These are phyloP conservation scores for Ramaria sp. DNA, from an alignment of 768 basidiomycete species.

Conservation along the genomic window DNA sequence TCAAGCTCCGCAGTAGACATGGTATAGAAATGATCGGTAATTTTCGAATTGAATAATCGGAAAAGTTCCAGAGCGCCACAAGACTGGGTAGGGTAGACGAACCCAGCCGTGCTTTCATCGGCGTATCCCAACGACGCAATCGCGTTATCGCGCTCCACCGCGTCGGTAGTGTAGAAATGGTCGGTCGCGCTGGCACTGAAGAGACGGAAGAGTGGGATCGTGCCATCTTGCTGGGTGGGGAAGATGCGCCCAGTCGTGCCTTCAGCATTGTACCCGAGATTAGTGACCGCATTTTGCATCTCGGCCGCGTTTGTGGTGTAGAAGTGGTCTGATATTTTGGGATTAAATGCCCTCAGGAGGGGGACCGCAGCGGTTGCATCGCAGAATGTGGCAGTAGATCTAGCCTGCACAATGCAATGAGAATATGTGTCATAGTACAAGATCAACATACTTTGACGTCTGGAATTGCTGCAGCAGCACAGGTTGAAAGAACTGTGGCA, in stretches of 20 bases:
- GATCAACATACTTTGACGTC: too few relatives aligned
- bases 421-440: too few relatives aligned
- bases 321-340: constrained; percentile 7
- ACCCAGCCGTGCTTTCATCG: constrained; percentile 1
- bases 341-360: background rate
- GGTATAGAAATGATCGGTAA: constrained; percentile 13
- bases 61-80: constrained; percentile 6
- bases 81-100: background rate
- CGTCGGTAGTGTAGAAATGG: constrained; percentile 12
- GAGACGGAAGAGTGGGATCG: constrained; percentile 7
- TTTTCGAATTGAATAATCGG: constrained; percentile 5
- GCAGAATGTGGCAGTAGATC: too few relatives aligned
- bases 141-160: constrained; percentile 7
- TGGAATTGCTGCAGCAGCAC: too few relatives aligned
- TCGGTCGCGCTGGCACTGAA: constrained; percentile 2
- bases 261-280: constrained; percentile 7
- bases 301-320: constrained; percentile 10
- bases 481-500: too few relatives aligned
- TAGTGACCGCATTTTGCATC: constrained; percentile 6
- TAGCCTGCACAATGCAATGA: too few relatives aligned
- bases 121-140: constrained; percentile 5
- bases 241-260: constrained; percentile 2
- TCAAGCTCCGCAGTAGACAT: constrained; percentile 3
- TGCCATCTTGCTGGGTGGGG: background rate
- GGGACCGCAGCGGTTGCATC: background rate